Percentiles rank a stretch among this genome's conserved stretches.
These are phyloP conservation scores for Globisporangium spiculum DNA, from an alignment of 352 stramenopile genomes.

Conservation along the genomic window DNA sequence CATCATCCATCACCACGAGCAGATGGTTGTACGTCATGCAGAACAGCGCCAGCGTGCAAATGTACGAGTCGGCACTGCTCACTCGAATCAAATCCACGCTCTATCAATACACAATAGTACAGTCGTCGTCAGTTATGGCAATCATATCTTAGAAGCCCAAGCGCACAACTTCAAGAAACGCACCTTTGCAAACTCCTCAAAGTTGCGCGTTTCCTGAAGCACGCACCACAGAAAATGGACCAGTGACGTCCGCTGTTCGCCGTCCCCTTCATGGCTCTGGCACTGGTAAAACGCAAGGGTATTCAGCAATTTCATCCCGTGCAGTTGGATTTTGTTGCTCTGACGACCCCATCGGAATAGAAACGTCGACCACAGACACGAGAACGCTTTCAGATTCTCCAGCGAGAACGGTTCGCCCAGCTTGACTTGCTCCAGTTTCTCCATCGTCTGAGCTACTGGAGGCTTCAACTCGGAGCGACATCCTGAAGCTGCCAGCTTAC, in stretches of 20 bases:
- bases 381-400: constrained; percentile 42
- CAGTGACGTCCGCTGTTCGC: constrained; percentile 25
- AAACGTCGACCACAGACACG: constrained; percentile 45
- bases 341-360: constrained; percentile 54
- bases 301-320: constrained; percentile 56
- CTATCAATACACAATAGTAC: constrained; percentile 18
- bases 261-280: constrained; percentile 5
- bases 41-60: constrained; percentile 52
- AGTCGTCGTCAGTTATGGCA: not conserved
- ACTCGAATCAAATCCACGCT: constrained; percentile 43
- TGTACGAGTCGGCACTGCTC: constrained; percentile 37
- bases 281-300: constrained; percentile 55
- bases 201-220: constrained; percentile 50
- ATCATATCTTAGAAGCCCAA: not conserved
- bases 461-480: not conserved
- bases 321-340: constrained; percentile 34
- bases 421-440: constrained; percentile 7
- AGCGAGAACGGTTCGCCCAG: constrained; percentile 37
- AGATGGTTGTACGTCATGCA: constrained; percentile 64
- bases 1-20: constrained; percentile 61
- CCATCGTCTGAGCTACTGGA: constrained; percentile 17
- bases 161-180: not conserved
- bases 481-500: constrained; percentile 29
- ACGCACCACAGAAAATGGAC: constrained; percentile 61
- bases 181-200: constrained; percentile 56